phyloP scores from a whole-genome alignment of 306 rosid genomes.

The Astragalus glycyphyllos region DNA sequence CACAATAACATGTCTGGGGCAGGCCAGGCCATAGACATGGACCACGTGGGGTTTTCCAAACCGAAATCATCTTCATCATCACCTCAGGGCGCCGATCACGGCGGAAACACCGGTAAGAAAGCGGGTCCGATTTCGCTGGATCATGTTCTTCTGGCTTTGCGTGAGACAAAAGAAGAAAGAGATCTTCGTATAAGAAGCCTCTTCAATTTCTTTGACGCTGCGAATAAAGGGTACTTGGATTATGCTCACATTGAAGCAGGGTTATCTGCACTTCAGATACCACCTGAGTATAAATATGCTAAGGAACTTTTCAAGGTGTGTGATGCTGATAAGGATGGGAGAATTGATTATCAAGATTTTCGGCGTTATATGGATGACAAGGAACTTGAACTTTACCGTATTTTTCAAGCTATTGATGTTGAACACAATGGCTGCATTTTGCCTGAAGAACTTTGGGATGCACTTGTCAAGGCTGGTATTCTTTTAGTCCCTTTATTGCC shows the following conservation, averaged over 20 bases:
- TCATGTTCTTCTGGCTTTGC: slow-evolving; percentile 60
- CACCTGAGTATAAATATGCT: slow-evolving; percentile 60
- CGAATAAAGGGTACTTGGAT: slow-evolving; percentile 56
- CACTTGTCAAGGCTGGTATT: slow-evolving; percentile 69
- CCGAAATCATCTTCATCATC: slow-evolving; percentile 43
- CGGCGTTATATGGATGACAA: slow-evolving; percentile 65
- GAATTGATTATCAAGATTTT: slow-evolving; percentile 57
- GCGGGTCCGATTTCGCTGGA: slow-evolving; percentile 52
- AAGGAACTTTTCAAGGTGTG: slow-evolving; percentile 64
- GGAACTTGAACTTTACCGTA: slow-evolving; percentile 63
- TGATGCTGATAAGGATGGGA: slow-evolving; percentile 61
- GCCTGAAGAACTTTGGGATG: slow-evolving; percentile 68
- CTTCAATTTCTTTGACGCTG: slow-evolving; percentile 59
- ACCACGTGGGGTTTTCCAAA: slow-evolving; percentile 46
- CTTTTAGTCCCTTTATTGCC: slow-evolving; percentile 3
- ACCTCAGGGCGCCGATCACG: slow-evolving; percentile 38
- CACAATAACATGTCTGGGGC: slow-evolving; percentile 46
- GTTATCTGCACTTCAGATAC: slow-evolving; percentile 60
- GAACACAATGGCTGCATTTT: slow-evolving; percentile 63
- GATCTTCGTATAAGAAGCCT: slow-evolving; percentile 60
- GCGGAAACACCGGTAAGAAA: slow-evolving; percentile 42
- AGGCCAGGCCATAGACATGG: slow-evolving; percentile 55
- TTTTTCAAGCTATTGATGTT: slow-evolving; percentile 65
- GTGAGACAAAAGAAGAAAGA: slow-evolving; percentile 63
- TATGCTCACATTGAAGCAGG: slow-evolving; percentile 62